Base-by-base conservation (phyloP, 129 eudicot genomes). In the Smallanthus sonchifolius region DNA sequence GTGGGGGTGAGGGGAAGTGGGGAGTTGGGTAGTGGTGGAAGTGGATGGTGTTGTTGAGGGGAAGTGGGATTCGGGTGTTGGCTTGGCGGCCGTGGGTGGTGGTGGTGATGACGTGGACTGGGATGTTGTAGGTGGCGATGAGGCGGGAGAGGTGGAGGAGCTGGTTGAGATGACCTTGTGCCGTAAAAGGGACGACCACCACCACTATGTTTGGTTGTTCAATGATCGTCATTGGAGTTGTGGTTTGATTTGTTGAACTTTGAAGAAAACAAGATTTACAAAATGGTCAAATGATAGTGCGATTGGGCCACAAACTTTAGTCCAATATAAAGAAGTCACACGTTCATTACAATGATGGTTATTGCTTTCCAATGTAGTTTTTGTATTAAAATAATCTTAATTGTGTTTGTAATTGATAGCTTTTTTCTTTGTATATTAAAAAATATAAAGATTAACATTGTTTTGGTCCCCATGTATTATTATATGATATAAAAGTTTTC, bases 141-240 rank as follows among this genome's bases (percentile, higher is more conserved):
- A 84, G 88, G 60, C 75, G 78, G 56, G 83, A 74, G 61, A 84
- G 85, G 73, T 84, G 83, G 67, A 81, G 85, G 42, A 84, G 80
- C 45, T 81, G 83, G 80, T 84, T 84, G 63, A 84, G 80, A 75
- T 84, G 88, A 40, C 88, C 84, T 62, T 84, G 88, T 34, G 79
- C 79, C 52, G 85, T 81, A 73, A 84, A 81, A 7, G 85, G 88
- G 24, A 81, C 88, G 14, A 81, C 57, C 0, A 84, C 67, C 35
- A 81, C 81, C 16, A 17, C 65, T 7, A 16, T 49, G 0, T 39
- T 9, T 28, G 57, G 32, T 32, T 36, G 44, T 30, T 70, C 48
- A n/a, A 16, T 43, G 59, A 5, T 7, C 5, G 70, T 65, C 82
- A 77, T 70, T 13, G 35, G 19, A 34, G 52, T 63, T 62, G 69